Conservation (phyloP, 495 filamentous ascomycete genomes). For the Penicillium parvum region DNA sequence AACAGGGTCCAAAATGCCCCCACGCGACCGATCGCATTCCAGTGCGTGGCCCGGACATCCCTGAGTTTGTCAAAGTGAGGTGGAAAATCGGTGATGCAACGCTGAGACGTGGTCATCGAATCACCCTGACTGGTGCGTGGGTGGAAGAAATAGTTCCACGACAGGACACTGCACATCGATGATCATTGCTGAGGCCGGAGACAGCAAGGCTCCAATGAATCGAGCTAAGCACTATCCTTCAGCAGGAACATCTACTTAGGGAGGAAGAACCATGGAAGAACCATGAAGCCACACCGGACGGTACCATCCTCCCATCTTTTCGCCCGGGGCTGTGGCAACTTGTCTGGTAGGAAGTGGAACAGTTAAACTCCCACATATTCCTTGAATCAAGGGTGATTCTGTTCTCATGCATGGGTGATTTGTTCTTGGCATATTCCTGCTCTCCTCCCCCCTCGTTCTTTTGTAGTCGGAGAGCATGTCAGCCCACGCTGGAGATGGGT, state of each 20-base stretch:
- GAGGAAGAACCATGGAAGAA: background rate
- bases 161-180: background rate
- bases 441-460: background rate
- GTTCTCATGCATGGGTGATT: too few species aligned
- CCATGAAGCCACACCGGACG: too few species aligned
- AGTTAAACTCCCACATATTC: too few species aligned
- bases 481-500: slow-evolving; percentile 1
- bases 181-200: background rate
- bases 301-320: too few species aligned
- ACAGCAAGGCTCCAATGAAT: background rate
- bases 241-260: background rate
- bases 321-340: too few species aligned
- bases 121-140: too few species aligned
- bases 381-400: too few species aligned
- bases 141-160: background rate
- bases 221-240: background rate
- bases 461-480: background rate
- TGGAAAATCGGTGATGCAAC: too few species aligned
- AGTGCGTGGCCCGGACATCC: background rate
- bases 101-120: too few species aligned
- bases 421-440: background rate
- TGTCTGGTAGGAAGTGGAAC: too few species aligned
- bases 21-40: slow-evolving; percentile 3
- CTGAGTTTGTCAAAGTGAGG: too few species aligned
- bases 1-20: background rate